Evolutionary conservation across 805 yeast species (phyloP), one percentile per base, ranked within the genome.

Genomic region (Candida broadrunensis): DNA sequence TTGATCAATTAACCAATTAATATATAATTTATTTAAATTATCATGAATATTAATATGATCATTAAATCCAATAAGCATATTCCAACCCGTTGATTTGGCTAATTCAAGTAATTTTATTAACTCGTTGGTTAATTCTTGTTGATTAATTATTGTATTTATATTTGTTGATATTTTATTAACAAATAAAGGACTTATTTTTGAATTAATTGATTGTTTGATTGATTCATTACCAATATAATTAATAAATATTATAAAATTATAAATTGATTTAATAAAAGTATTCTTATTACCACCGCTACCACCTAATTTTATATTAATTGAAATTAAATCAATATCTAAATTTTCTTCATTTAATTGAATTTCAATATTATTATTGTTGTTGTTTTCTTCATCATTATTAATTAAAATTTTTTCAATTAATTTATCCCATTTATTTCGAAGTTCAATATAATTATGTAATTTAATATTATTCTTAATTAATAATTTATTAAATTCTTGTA

Each of bases 1-100:
- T 32, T 56, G 59, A 33, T 65, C 67, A 12, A 56, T 43, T 2
- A 59, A 40, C 66, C 69, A 67, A 35, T 66, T 56, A 26, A 45
- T 32, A 42, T 66, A 54, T 25, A 67, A 49, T 15, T 46, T 48
- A 26, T 58, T 49, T 36, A 68, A 49, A 17, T 58, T 52, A 5
- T 54, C 59, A 14, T 55, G 47, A 19, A 61, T 42, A 11, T 50
- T 48, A n/a, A 20, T 19, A 15, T 19, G 14, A 17, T 33, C 21
- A n/a, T 41, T 35, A 13, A 48, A 42, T 20, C 41, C 39, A n/a
- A 36, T 15, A n/a, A 48, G 36, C 11, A 49, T 40, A 34, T 41
- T 39, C 55, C 56, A 50, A 9, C 39, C 37, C 4, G 48, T 41
- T 14, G 25, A 25, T 15, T 37, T 44, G n/a, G 45, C 33, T 20